A percentile compares a stretch with the other conserved stretches of the same genome.
These are phyloP conservation scores for Auriculariales sp. DNA, from an alignment of 768 basidiomycete species.

Conservation along the genomic window DNA sequence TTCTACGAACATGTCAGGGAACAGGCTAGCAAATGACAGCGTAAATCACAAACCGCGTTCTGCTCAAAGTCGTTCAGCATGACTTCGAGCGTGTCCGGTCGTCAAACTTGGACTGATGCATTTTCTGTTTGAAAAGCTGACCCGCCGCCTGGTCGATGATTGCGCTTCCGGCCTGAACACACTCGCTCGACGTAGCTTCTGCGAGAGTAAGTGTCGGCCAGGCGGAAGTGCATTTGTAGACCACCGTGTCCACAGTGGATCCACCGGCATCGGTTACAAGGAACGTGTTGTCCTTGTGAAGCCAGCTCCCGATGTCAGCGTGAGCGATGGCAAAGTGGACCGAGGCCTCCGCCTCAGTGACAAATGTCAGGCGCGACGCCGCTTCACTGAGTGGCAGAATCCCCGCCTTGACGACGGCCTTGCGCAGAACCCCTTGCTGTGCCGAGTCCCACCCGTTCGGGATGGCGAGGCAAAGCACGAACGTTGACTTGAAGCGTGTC, in stretches of 20 bases:
- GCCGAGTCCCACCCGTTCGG: constrained; percentile 34
- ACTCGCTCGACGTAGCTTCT: not conserved
- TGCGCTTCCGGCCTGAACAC: not conserved
- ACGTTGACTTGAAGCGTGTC: constrained; percentile 23
- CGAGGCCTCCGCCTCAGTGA: constrained; percentile 40
- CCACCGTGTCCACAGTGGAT: not conserved
- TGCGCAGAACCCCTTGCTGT: constrained; percentile 29
- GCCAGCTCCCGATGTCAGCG: not conserved
- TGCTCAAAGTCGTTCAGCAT: not conserved
- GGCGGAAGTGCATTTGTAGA: not conserved
- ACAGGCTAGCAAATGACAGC: no score
- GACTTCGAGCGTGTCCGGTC: not conserved
- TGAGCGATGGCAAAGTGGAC: constrained; percentile 32
- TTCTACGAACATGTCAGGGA: no score
- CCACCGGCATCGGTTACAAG: not conserved
- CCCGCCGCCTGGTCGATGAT: no score
- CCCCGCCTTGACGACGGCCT: constrained; percentile 26
- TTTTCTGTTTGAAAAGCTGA: no score
- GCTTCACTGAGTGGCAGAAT: constrained; percentile 15
- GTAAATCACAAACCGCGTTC: no score
- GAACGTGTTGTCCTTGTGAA: not conserved
- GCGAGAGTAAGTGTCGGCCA: not conserved
- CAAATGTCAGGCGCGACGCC: constrained; percentile 25
- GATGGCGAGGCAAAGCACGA: constrained; percentile 33
- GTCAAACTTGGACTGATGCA: not conserved